Evolutionary conservation across 2,329 filamentous ascomycete species (phyloP).

Genomic region (Fusarium tjaetaba): DNA sequence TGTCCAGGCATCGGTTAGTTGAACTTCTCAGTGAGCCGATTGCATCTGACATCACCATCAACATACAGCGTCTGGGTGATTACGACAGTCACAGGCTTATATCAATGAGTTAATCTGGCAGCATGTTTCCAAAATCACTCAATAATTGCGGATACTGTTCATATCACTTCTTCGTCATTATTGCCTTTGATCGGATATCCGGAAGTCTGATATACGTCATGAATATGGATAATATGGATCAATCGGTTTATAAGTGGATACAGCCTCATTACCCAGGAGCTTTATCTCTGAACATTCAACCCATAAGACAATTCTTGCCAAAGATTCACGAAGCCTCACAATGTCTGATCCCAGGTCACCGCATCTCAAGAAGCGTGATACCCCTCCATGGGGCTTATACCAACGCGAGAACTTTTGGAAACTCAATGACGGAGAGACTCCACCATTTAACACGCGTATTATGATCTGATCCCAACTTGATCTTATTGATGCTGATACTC

Average conservation of each 20-base stretch:
- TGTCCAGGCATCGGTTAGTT: not conserved
- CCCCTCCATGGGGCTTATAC: slow-evolving; percentile 7
- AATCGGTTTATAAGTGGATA: not conserved
- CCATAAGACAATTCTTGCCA: too few relatives aligned
- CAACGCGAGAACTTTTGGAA: slow-evolving; percentile 21
- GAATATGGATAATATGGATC: not conserved
- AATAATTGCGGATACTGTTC: not conserved
- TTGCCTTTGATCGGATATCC: not conserved
- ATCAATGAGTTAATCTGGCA: too few relatives aligned
- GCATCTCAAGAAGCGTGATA: not conserved
- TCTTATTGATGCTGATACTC: not conserved
- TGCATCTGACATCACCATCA: too few relatives aligned
- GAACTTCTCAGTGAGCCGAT: not conserved
- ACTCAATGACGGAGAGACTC: not conserved
- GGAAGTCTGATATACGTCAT: not conserved
- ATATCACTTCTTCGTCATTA: slow-evolving; percentile 3
- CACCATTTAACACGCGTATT: slow-evolving; percentile 13
- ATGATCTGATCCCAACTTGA: not conserved
- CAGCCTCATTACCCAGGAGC: not conserved
- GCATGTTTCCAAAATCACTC: too few relatives aligned
- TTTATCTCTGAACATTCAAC: accelerated
- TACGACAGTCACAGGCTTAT: too few relatives aligned
- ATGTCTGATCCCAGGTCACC: slow-evolving; percentile 8
- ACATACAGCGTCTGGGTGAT: too few relatives aligned
- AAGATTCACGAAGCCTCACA: accelerated